phyloP scores from a whole-genome alignment of 352 stramenopile species.

The Phytophthora pisi region DNA sequence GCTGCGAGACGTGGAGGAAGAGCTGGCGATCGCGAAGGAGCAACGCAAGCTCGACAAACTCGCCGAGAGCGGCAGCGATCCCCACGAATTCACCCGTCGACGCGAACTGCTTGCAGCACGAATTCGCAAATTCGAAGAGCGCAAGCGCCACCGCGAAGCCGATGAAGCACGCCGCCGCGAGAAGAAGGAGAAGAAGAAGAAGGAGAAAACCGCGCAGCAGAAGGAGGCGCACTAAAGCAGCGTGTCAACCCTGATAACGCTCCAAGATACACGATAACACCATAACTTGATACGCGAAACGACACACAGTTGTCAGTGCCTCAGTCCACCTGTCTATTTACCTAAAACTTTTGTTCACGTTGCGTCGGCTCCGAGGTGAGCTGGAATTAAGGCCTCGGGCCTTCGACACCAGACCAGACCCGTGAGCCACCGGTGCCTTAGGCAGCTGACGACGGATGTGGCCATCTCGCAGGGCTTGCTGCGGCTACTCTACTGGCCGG shows the following conservation, averaged over 20 bases:
- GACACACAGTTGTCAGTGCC: conserved; percentile 12
- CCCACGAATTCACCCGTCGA: conserved; percentile 53
- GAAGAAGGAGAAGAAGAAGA: conserved; percentile 39
- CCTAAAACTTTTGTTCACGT: conserved; percentile 22
- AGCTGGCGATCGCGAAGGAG: conserved; percentile 66
- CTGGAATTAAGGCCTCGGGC: not conserved
- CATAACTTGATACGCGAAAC: conserved; percentile 4
- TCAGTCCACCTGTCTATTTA: conserved; percentile 36
- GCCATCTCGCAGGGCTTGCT: conserved; percentile 7
- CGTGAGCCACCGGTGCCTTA: not conserved
- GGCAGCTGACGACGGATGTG: not conserved
- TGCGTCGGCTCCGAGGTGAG: not conserved
- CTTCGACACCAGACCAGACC: conserved; percentile 13
- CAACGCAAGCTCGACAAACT: conserved; percentile 64
- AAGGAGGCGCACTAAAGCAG: not conserved
- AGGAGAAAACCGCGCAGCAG: conserved; percentile 9
- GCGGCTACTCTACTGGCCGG: conserved; percentile 12
- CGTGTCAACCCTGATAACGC: not conserved
- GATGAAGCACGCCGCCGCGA: conserved; percentile 39
- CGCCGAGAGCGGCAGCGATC: conserved; percentile 40
- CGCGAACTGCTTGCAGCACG: conserved; percentile 52
- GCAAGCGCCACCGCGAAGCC: conserved; percentile 46
- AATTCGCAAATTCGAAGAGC: conserved; percentile 52
- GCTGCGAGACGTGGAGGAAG: conserved; percentile 61
- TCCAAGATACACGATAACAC: conserved; percentile 4